A percentile compares a stretch with the other conserved stretches of the same genome.
These are phyloP conservation scores for Penicillium steckii DNA, from an alignment of 495 filamentous ascomycete species.

Conservation along the genomic window DNA sequence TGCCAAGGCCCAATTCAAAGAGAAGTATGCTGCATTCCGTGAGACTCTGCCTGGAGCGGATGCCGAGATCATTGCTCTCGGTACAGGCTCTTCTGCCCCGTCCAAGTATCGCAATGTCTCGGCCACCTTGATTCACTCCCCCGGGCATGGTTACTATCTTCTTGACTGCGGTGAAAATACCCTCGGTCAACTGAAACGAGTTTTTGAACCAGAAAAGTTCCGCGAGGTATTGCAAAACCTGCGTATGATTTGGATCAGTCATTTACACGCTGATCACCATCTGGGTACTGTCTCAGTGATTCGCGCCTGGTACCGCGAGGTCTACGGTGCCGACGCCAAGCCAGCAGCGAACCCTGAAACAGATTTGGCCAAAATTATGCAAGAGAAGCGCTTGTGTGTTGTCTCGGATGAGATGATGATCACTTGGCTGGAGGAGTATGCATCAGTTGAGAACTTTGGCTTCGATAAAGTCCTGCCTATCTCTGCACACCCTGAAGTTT, in stretches of 20 bases:
- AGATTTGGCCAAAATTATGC: constrained; percentile 34
- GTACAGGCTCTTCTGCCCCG: constrained; percentile 84
- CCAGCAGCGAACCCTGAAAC: constrained; percentile 26
- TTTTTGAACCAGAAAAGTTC: constrained; percentile 61
- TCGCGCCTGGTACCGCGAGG: constrained; percentile 67
- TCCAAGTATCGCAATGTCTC: constrained; percentile 96
- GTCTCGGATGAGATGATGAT: constrained; percentile 65
- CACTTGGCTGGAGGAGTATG: constrained; percentile 73
- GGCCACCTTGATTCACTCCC: constrained; percentile 77
- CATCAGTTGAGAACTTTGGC: constrained; percentile 73
- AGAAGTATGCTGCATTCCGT: constrained; percentile 38
- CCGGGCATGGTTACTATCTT: constrained; percentile 79
- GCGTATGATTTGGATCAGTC: constrained; percentile 88
- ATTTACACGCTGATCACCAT: constrained; percentile 96
- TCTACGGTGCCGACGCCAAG: constrained; percentile 32
- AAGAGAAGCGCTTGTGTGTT: constrained; percentile 54
- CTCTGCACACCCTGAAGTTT: constrained; percentile 18
- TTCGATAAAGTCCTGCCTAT: constrained; percentile 58
- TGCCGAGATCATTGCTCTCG: constrained; percentile 80
- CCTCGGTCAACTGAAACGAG: constrained; percentile 81
- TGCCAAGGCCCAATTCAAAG: constrained; percentile 21
- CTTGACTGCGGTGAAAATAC: constrained; percentile 94
- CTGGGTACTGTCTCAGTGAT: constrained; percentile 78
- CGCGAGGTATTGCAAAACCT: constrained; percentile 72
- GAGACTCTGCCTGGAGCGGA: constrained; percentile 64